Base-by-base conservation (phyloP, 768 basidiomycete genomes). In the Boletus insuetus region DNA sequence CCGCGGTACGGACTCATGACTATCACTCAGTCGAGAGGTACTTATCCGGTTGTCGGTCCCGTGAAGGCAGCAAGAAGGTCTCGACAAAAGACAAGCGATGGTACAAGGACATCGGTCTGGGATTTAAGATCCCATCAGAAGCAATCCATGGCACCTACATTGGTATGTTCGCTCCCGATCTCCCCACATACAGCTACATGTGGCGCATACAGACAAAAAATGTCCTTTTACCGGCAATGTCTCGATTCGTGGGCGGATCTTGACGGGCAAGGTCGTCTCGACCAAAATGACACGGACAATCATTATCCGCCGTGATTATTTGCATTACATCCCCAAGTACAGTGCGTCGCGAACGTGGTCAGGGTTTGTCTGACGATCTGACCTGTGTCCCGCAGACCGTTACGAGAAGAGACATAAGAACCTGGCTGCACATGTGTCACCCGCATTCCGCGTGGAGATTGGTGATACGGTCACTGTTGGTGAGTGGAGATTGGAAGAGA, bases 271-370 rank as follows among this genome's bases (percentile, higher is more conserved):
- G 74, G 96, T 99, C 59, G 81, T 98, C 58, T 98, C 96, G 50
- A 97, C 95, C 45, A 99, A 99, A 83, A 98, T 99, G 97, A 96
- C 89, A 73, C 92, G 96, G 72, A 98, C 97, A 56, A 83, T 98
- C 72, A 85, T 98, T 77, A 94, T 99, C 78, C 94, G 97, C 61
- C 81, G 90, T 62, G 90, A 94, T 76, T 93, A 93, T 76, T 84
- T 94, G 46, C 92, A 94, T 79, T 98, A 94, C 79, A 84, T 99
- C 74, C 93, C 95, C 64, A 99, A 99, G 82, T 99, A 98, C 84
- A 90, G 91, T 94, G 73, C 70, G 91, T 83, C 17, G 7, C 42
- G 34, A 22, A n/a, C 42, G 13, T 20, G 24, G 12, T 48, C 52
- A 26, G 51, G 40, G 22, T 20, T 44, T 42, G 44, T 43, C 38